phyloP scores from a whole-genome alignment of 306 rosid species.

The Luffa acutangula region DNA sequence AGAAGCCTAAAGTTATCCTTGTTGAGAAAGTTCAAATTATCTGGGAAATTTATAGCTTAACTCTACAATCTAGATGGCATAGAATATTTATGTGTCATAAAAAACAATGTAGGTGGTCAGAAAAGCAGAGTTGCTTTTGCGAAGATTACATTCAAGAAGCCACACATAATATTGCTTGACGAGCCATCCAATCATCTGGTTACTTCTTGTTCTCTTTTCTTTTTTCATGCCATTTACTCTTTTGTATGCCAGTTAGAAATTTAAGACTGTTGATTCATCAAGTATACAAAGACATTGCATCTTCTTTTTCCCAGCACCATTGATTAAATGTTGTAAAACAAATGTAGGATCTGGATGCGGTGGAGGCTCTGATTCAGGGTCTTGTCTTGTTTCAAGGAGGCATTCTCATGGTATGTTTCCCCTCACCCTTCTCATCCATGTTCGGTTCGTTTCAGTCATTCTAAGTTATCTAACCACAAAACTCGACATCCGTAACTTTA shows the following conservation, averaged over 20 bases:
- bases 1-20: neutral
- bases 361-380: conserved; percentile 98
- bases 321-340: conserved; percentile 7
- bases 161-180: conserved; percentile 92
- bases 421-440: neutral
- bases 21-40: neutral
- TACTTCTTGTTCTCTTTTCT: conserved; percentile 10
- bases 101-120: conserved; percentile 71
- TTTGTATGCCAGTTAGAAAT: neutral
- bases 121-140: conserved; percentile 99
- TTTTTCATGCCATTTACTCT: conserved; percentile 7
- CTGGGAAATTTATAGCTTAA: neutral
- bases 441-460: neutral
- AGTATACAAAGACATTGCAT: neutral
- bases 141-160: conserved; percentile 95
- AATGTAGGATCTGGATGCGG: conserved; percentile 94
- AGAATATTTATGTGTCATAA: conserved; percentile 2
- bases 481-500: neutral
- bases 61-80: neutral
- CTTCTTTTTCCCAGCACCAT: neutral
- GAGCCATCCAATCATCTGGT: conserved; percentile 99
- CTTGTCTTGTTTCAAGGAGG: conserved; percentile 98
- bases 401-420: conserved; percentile 75
- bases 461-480: neutral
- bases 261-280: neutral